phyloP scores from a whole-genome alignment of 805 yeast genomes.

The Vanderwaltozyma polyspora region DNA sequence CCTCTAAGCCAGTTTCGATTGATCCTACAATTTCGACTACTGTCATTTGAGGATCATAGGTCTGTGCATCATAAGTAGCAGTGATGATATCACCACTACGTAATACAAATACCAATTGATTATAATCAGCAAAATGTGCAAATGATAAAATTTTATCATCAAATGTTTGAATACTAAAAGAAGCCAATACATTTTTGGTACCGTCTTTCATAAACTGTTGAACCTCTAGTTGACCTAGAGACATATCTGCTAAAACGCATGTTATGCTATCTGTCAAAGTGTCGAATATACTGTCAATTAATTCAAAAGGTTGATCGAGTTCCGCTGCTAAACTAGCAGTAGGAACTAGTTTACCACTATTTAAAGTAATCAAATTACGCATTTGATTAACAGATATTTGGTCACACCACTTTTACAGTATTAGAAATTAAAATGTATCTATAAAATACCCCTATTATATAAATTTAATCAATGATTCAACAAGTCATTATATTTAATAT shows the following conservation, averaged over 20 bases:
- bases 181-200: slow-evolving; percentile 42
- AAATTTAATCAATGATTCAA: no score
- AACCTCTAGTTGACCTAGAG: slow-evolving; percentile 53
- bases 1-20: slow-evolving; percentile 60
- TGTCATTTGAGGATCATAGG: slow-evolving; percentile 39
- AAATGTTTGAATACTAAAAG: slow-evolving; percentile 39
- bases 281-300: slow-evolving; percentile 43
- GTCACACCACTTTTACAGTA: no score
- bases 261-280: slow-evolving; percentile 64
- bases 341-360: slow-evolving; percentile 24
- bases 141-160: slow-evolving; percentile 41
- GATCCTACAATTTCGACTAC: slow-evolving; percentile 68
- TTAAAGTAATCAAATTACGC: slow-evolving; percentile 27
- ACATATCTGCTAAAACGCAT: slow-evolving; percentile 46
- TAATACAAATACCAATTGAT: slow-evolving; percentile 55
- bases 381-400: no score
- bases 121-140: slow-evolving; percentile 58
- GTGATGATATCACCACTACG: slow-evolving; percentile 64
- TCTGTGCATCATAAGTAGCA: slow-evolving; percentile 45
- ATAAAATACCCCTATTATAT: not conserved
- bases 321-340: slow-evolving; percentile 8
- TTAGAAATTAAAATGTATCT: no score
- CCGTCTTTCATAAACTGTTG: slow-evolving; percentile 66
- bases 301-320: slow-evolving; percentile 7
- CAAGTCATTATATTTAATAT: no score